phyloP scores from a whole-genome alignment of 2,329 filamentous ascomycete genomes.

The Lachnellula arida region DNA sequence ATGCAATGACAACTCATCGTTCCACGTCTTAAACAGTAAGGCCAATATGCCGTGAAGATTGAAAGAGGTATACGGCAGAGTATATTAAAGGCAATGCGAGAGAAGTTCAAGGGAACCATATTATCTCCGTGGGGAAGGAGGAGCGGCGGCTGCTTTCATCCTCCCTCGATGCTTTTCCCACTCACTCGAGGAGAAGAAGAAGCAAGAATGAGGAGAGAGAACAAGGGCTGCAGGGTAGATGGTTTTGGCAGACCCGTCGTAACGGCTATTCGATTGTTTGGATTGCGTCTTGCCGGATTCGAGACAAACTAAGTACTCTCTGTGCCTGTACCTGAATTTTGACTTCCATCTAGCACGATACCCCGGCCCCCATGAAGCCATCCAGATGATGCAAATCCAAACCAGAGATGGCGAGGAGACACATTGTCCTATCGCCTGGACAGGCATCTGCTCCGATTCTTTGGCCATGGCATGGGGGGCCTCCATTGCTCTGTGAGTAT shows the following conservation, averaged over 20 bases:
- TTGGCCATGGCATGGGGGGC: neutral
- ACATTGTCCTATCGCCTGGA: constrained; percentile 19
- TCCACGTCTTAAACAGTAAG: constrained; percentile 50
- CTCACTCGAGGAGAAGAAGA: neutral
- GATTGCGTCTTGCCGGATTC: neutral
- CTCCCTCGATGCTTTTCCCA: neutral
- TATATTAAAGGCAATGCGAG: constrained; percentile 27
- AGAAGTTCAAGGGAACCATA: constrained; percentile 10
- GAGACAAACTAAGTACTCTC: neutral
- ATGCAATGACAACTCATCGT: constrained; percentile 76
- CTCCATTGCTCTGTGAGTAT: neutral
- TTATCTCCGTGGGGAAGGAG: neutral
- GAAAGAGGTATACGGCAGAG: constrained; percentile 34
- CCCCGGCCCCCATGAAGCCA: neutral
- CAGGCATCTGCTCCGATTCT: constrained; percentile 7
- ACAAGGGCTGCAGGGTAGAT: neutral
- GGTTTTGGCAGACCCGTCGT: neutral
- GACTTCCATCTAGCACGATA: neutral
- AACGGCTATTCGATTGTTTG: neutral
- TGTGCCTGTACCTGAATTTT: constrained; percentile 7
- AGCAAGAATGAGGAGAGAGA: neutral
- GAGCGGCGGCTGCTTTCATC: neutral
- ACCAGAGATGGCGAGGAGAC: neutral
- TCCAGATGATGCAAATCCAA: neutral
- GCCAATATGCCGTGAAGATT: constrained; percentile 42